These are phyloP conservation scores for Trichoderma citrinoviride DNA, from an alignment of 2,329 filamentous ascomycete genomes.

Conservation along the genomic window DNA sequence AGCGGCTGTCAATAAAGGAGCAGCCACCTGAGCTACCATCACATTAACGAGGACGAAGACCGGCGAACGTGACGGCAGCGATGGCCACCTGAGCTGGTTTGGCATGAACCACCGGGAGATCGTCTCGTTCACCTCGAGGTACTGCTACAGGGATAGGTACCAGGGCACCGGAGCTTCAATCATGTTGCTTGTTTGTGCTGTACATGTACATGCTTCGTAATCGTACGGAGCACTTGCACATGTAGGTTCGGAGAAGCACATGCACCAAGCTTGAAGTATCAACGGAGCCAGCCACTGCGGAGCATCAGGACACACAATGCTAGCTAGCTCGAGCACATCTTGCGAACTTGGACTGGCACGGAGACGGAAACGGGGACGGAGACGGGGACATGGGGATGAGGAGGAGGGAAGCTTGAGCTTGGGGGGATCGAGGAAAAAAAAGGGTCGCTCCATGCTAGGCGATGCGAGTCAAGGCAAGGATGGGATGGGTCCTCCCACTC, in stretches of 20 bases:
- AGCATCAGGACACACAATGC: background rate
- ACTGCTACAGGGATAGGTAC: too few species aligned
- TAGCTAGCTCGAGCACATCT: slow-evolving; percentile 4
- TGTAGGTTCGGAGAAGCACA: background rate
- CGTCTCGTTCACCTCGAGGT: background rate
- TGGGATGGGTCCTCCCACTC: background rate
- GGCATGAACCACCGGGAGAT: background rate
- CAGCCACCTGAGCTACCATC: slow-evolving; percentile 7
- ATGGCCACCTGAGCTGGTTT: background rate
- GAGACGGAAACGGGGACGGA: too few species aligned
- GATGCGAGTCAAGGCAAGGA: slow-evolving; percentile 10
- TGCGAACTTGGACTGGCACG: background rate
- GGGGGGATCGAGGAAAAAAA: background rate
- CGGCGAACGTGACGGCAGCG: too few species aligned
- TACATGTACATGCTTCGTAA: background rate
- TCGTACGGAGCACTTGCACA: background rate
- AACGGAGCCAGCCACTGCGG: background rate
- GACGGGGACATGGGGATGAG: background rate
- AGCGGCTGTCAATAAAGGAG: slow-evolving; percentile 8
- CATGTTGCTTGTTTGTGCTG: background rate
- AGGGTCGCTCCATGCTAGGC: slow-evolving; percentile 5
- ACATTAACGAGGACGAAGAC: background rate
- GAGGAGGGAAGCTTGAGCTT: background rate
- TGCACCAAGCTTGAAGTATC: background rate
- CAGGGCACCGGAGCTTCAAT: too few species aligned